Conservation (phyloP, 148 eudicot genomes). For the Beta vulgaris region DNA sequence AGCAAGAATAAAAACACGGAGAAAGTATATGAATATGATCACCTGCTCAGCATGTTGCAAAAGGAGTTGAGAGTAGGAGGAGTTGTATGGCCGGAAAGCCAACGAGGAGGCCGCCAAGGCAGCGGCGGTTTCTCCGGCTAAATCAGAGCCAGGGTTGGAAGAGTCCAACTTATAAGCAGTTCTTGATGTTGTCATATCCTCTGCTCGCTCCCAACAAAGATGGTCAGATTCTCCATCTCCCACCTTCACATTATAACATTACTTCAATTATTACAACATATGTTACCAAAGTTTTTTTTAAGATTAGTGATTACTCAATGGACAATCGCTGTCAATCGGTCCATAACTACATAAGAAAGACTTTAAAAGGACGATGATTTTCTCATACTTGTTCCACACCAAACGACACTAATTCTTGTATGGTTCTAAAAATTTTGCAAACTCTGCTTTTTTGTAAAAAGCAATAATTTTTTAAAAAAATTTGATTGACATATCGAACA, state of each 20-base stretch:
- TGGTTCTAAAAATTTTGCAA: too few species aligned
- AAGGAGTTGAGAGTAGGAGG: conserved; percentile 37
- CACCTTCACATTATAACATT: conserved; percentile 17
- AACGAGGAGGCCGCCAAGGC: conserved; percentile 47
- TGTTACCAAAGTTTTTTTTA: background rate
- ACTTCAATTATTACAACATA: background rate
- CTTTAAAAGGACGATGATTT: too few species aligned
- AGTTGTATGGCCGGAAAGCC: conserved; percentile 40
- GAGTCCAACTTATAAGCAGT: conserved; percentile 41
- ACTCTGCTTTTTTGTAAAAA: too few species aligned
- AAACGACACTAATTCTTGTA: too few species aligned
- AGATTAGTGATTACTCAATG: too few species aligned
- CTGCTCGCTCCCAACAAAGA: conserved; percentile 65
- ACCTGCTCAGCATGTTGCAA: conserved; percentile 44
- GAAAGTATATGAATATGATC: too few species aligned
- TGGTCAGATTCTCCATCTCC: conserved; percentile 48
- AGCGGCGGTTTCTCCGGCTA: conserved; percentile 53
- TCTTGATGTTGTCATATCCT: conserved; percentile 53
- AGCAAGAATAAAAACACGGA: too few species aligned
- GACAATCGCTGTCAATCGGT: too few species aligned
- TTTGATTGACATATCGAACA: too few species aligned
- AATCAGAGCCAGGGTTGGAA: conserved; percentile 46
- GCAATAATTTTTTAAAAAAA: too few species aligned
- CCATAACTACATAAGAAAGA: too few species aligned
- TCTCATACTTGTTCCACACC: too few species aligned